A percentile compares a stretch with the other conserved stretches of the same genome.
phyloP scores from a whole-genome alignment of 2,329 filamentous ascomycete species.

The Xylariaceae sp. region DNA sequence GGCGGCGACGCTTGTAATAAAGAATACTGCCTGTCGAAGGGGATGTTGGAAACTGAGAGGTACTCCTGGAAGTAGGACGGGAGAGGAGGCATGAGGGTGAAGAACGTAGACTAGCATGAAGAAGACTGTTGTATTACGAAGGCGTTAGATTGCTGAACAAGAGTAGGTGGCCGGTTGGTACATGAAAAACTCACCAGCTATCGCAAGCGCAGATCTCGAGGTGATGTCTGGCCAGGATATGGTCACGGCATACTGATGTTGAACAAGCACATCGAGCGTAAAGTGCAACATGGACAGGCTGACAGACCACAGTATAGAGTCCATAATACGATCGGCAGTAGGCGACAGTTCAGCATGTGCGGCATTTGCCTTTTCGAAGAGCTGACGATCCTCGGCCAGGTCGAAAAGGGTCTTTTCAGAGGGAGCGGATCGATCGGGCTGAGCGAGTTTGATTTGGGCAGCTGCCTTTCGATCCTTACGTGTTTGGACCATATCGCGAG shows the following conservation, averaged over 20 bases:
- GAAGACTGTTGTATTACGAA: slow-evolving; percentile 42
- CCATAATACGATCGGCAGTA: slow-evolving; percentile 47
- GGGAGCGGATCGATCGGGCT: slow-evolving; percentile 64
- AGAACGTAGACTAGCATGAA: slow-evolving; percentile 51
- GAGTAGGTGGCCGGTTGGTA: background rate
- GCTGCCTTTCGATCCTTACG: slow-evolving; percentile 43
- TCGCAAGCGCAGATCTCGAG: slow-evolving; percentile 47
- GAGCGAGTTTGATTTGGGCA: slow-evolving; percentile 53
- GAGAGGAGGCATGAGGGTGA: slow-evolving; percentile 48
- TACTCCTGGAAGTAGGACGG: slow-evolving; percentile 46
- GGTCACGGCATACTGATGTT: slow-evolving; percentile 70
- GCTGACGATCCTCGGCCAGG: slow-evolving; percentile 60
- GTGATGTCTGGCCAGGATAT: slow-evolving; percentile 56
- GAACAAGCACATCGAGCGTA: slow-evolving; percentile 73
- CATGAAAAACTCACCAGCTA: slow-evolving; percentile 44
- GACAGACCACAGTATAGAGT: slow-evolving; percentile 54
- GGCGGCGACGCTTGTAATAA: slow-evolving; percentile 51
- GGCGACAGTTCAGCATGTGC: slow-evolving; percentile 33
- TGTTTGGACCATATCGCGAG: slow-evolving; percentile 40
- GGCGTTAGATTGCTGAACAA: background rate
- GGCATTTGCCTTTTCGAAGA: slow-evolving; percentile 48
- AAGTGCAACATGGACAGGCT: slow-evolving; percentile 70
- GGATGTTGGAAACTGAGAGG: slow-evolving; percentile 40
- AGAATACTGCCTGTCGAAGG: slow-evolving; percentile 60
- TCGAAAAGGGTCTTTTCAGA: slow-evolving; percentile 67